Percentiles rank a stretch among this genome's conserved stretches.
phyloP scores from a whole-genome alignment of 176 grass and related monocot genomes.

The Triticum monococcum region DNA sequence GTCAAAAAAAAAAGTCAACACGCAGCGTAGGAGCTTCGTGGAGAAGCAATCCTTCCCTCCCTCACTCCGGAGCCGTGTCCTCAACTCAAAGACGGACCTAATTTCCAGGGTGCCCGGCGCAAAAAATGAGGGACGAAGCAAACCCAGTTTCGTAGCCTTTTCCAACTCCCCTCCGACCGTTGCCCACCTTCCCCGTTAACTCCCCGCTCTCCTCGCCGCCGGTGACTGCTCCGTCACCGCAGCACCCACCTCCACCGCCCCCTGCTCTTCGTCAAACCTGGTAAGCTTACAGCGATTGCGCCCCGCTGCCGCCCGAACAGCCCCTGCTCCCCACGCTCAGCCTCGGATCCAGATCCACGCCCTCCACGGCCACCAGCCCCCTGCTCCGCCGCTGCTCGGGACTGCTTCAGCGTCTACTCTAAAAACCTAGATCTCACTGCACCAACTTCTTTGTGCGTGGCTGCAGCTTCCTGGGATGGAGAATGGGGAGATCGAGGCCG shows the following conservation, averaged over 20 bases:
- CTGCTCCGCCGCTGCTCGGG: background rate
- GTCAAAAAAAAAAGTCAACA: too few relatives aligned
- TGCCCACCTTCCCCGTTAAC: constrained; percentile 11
- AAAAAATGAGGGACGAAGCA: constrained; percentile 16
- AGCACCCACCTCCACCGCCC: background rate
- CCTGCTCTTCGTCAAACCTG: background rate
- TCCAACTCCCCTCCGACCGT: constrained; percentile 26
- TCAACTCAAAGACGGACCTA: background rate
- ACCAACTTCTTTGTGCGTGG: background rate
- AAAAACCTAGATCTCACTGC: constrained; percentile 28
- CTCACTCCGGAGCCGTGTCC: background rate
- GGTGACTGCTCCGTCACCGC: background rate
- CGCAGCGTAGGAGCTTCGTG: background rate
- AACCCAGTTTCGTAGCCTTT: constrained; percentile 13
- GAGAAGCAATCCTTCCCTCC: constrained; percentile 13
- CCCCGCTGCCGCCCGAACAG: too few relatives aligned
- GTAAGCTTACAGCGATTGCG: constrained; percentile 8
- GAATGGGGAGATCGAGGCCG: constrained; percentile 73
- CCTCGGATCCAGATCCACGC: constrained; percentile 19
- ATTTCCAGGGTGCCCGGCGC: background rate
- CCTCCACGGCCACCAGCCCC: background rate
- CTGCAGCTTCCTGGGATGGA: constrained; percentile 52
- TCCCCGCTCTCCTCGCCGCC: background rate
- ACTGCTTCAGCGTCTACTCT: background rate
- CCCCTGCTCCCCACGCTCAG: background rate